phyloP scores from a whole-genome alignment of 805 yeast genomes.

The Kazachstania viticola region DNA sequence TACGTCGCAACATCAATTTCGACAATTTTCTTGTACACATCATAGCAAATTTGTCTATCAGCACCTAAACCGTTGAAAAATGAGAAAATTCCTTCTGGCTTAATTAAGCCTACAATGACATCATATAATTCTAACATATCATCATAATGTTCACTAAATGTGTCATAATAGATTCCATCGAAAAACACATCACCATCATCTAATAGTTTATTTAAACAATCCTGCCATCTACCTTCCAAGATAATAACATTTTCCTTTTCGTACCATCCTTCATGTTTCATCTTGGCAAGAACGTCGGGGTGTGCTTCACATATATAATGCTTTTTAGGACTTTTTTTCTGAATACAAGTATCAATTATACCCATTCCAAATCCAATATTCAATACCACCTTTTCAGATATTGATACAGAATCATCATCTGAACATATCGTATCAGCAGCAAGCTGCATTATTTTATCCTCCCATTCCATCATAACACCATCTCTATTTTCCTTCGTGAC shows the following conservation, averaged over 20 bases:
- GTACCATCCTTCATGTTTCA: conserved; percentile 74
- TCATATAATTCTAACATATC: conserved; percentile 86
- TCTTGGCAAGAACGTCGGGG: conserved; percentile 69
- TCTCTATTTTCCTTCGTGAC: conserved; percentile 64
- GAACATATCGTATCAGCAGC: conserved; percentile 70
- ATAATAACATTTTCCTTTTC: conserved; percentile 60
- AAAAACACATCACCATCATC: conserved; percentile 52
- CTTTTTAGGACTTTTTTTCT: conserved; percentile 28
- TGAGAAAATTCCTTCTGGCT: conserved; percentile 75
- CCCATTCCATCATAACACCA: conserved; percentile 99
- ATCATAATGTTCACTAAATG: conserved; percentile 82
- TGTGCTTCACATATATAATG: conserved; percentile 94
- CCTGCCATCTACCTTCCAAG: conserved; percentile 91
- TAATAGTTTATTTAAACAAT: conserved; percentile 52
- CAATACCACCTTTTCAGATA: conserved; percentile 38
- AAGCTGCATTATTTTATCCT: conserved; percentile 62
- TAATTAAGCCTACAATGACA: conserved; percentile 65
- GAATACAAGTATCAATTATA: conserved; percentile 74
- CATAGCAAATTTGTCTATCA: conserved; percentile 61
- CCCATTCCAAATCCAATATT: conserved; percentile 98
- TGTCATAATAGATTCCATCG: conserved; percentile 89
- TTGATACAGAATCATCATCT: conserved; percentile 7
- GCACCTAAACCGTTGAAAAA: conserved; percentile 90
- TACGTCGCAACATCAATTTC: conserved; percentile 68
- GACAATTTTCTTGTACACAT: conserved; percentile 76